Evolutionary conservation across 352 stramenopile species (phyloP).

Genomic region (Phytophthora citrophthora): DNA sequence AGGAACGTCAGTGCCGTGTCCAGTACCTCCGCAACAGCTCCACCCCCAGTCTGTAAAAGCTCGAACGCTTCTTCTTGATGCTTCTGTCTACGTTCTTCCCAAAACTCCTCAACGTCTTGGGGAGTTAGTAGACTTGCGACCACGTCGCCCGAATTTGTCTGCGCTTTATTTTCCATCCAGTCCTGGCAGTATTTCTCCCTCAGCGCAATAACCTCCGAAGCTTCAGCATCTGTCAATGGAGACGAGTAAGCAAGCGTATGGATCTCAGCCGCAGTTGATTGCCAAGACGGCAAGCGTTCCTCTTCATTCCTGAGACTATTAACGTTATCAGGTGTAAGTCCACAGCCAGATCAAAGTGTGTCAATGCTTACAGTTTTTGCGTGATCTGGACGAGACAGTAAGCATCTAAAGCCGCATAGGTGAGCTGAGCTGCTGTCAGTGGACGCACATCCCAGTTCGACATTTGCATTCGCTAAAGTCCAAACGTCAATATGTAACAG

Average conservation of each 20-base stretch:
- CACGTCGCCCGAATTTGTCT: conserved; percentile 2
- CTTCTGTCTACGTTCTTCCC: conserved; percentile 33
- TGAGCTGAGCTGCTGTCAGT: conserved; percentile 49
- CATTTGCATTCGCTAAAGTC: conserved; percentile 64
- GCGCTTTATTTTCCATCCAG: conserved; percentile 27
- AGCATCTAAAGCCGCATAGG: conserved; percentile 73
- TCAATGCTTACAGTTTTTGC: conserved; percentile 47
- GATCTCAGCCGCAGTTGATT: conserved; percentile 28
- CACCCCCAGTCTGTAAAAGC: not conserved
- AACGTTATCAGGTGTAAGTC: not conserved
- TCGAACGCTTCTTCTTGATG: conserved; percentile 22
- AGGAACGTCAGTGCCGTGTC: conserved; percentile 46
- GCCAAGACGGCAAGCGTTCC: conserved; percentile 29
- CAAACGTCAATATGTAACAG: not conserved
- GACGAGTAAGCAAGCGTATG: conserved; percentile 32
- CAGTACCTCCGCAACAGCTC: not conserved
- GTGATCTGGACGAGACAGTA: conserved; percentile 64
- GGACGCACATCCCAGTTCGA: conserved; percentile 74
- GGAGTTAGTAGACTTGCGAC: conserved; percentile 36
- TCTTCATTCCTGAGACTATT: conserved; percentile 11
- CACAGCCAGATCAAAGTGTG: not conserved
- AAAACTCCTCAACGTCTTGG: conserved; percentile 41
- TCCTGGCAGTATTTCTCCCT: conserved; percentile 41
- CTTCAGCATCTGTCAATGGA: conserved; percentile 25
- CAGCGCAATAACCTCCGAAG: conserved; percentile 28